Conservation (phyloP, 805 yeast genomes). For the Maudiozyma turicensis region DNA sequence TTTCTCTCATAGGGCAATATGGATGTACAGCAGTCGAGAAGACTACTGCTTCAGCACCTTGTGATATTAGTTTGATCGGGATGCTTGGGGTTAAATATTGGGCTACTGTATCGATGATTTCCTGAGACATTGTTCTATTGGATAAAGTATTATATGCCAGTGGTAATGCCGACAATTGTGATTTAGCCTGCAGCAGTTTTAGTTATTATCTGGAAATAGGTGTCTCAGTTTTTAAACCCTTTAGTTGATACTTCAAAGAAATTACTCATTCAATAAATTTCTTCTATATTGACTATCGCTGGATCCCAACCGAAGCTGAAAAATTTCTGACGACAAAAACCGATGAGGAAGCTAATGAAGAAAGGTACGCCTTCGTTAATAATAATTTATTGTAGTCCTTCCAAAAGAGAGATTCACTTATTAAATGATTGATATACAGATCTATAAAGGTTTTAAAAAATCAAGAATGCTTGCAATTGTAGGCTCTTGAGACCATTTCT, state of each 20-base stretch:
- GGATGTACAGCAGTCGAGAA: slow-evolving; percentile 49
- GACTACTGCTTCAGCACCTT: slow-evolving; percentile 88
- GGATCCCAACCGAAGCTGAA: no score
- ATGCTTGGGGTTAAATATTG: slow-evolving; percentile 36
- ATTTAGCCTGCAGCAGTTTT: no score
- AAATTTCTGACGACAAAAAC: no score
- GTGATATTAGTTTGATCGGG: slow-evolving; percentile 52
- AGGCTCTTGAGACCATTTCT: slow-evolving; percentile 4
- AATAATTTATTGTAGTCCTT: no score
- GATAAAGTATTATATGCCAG: neutral
- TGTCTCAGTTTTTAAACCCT: no score
- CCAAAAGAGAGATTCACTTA: no score
- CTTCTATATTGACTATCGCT: no score
- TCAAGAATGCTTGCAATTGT: slow-evolving; percentile 3
- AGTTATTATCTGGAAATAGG: no score
- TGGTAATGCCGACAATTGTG: neutral
- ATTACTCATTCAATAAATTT: no score
- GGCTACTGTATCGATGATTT: slow-evolving; percentile 37
- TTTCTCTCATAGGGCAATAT: neutral
- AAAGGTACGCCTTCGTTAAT: no score
- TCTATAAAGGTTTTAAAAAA: slow-evolving; percentile 2
- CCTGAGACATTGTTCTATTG: slow-evolving; percentile 42
- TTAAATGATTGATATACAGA: neutral
- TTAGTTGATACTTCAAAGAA: no score
- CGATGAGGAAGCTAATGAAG: no score